These are phyloP conservation scores for Vavraia culicis DNA, from an alignment of 371 early-diverging fungal species.

Conservation along the genomic window DNA sequence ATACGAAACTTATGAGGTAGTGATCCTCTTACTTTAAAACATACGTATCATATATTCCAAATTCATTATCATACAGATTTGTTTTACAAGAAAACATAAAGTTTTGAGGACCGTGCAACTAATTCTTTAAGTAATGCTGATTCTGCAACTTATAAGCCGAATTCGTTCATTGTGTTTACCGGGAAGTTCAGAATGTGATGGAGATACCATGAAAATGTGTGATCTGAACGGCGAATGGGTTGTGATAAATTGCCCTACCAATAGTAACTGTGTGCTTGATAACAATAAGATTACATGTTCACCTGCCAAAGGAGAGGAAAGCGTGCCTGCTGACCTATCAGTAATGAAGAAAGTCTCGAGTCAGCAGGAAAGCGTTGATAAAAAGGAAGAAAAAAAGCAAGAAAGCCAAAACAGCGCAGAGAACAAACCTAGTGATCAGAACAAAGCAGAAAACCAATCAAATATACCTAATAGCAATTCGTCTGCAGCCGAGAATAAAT, in stretches of 20 bases:
- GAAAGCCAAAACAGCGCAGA: not conserved
- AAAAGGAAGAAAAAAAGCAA: constrained; percentile 1
- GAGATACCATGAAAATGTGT: constrained; percentile 29
- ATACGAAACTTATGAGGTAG: too few relatives aligned
- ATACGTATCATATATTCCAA: too few relatives aligned
- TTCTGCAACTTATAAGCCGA: too few relatives aligned
- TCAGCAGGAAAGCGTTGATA: not conserved
- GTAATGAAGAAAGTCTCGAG: not conserved
- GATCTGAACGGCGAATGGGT: constrained; percentile 31
- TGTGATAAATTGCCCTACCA: constrained; percentile 27
- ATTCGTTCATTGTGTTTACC: constrained; percentile 12
- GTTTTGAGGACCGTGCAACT: too few relatives aligned
- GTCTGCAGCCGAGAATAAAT: not conserved
- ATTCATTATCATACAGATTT: too few relatives aligned
- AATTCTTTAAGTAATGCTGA: too few relatives aligned
- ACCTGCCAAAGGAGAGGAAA: not conserved
- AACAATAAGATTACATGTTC: constrained; percentile 17
- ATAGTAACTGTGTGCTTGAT: constrained; percentile 18
- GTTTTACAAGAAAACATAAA: too few relatives aligned
- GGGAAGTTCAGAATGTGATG: constrained; percentile 30
- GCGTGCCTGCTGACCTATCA: not conserved
- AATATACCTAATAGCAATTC: not conserved
- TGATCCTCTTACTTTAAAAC: too few relatives aligned
- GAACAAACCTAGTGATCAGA: not conserved
- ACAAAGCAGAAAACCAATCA: not conserved